A percentile compares a stretch with the other conserved stretches of the same genome.
These are phyloP conservation scores for Stipa capillata DNA, from an alignment of 176 grass and related monocot species.

Conservation along the genomic window DNA sequence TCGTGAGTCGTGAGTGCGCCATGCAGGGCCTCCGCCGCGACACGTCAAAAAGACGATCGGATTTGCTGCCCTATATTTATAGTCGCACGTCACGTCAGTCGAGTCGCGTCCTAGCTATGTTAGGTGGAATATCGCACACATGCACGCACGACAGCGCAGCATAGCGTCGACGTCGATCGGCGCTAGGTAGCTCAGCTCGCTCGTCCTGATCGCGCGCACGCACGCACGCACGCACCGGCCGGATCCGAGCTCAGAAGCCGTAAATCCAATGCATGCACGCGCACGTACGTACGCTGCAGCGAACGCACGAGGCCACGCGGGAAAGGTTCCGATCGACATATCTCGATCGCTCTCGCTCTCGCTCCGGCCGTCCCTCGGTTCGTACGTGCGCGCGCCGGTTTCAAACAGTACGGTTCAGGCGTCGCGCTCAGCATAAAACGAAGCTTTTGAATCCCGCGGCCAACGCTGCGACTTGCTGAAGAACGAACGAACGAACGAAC, in stretches of 20 bases:
- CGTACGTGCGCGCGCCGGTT: not conserved
- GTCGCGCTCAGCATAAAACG: not conserved
- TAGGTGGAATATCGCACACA: not conserved
- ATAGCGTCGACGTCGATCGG: not conserved
- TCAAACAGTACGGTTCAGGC: not conserved
- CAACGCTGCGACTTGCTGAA: not conserved
- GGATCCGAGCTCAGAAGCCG: not conserved
- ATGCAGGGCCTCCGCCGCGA: not conserved
- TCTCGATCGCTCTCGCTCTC: not conserved
- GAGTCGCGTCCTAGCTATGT: not conserved
- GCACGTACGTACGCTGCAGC: not conserved
- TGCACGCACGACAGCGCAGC: not conserved
- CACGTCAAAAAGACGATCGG: slow-evolving; percentile 3
- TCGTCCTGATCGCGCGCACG: not conserved
- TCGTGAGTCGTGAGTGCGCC: slow-evolving; percentile 17
- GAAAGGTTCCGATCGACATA: not conserved
- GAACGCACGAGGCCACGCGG: not conserved
- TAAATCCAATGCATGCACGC: not conserved
- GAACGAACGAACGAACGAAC: too few species aligned
- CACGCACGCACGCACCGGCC: not conserved
- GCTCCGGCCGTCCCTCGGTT: too few species aligned
- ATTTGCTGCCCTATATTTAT: not conserved
- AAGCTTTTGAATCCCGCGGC: not conserved
- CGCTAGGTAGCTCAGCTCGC: too few species aligned
- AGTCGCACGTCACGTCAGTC: not conserved